Conservation (phyloP, 148 eudicot genomes). For the Euryodendron excelsum region DNA sequence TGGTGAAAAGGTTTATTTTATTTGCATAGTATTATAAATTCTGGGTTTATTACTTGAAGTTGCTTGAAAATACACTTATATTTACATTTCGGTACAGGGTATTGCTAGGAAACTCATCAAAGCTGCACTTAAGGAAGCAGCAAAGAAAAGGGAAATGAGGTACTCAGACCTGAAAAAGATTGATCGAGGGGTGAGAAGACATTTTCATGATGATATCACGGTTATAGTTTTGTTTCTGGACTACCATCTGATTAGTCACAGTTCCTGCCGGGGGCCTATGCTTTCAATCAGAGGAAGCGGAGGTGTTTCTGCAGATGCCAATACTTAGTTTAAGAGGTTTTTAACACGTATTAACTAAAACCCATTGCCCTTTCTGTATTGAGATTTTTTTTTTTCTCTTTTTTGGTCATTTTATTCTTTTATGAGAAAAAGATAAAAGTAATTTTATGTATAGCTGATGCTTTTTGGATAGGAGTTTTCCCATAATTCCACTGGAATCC, state of each 20-base stretch:
- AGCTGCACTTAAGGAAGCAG: slow-evolving; percentile 68
- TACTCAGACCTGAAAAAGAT: slow-evolving; percentile 75
- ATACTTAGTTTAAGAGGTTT: slow-evolving; percentile 12
- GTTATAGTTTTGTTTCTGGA: slow-evolving; percentile 74
- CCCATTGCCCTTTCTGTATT: too few species aligned
- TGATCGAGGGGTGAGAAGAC: slow-evolving; percentile 67
- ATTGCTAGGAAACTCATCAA: slow-evolving; percentile 70
- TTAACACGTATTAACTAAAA: not conserved
- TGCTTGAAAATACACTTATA: not conserved
- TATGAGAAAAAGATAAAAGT: not conserved
- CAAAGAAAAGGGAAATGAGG: slow-evolving; percentile 88
- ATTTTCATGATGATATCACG: slow-evolving; percentile 84
- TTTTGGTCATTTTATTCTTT: not conserved
- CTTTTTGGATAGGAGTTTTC: not conserved
- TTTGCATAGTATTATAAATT: too few species aligned
- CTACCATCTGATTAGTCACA: slow-evolving; percentile 48
- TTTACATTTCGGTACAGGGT: slow-evolving; percentile 40
- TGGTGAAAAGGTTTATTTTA: too few species aligned
- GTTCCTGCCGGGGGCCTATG: slow-evolving; percentile 35
- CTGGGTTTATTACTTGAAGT: not conserved
- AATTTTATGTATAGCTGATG: slow-evolving; percentile 1
- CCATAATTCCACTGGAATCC: not conserved
- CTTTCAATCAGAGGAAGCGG: slow-evolving; percentile 58
- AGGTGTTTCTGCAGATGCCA: slow-evolving; percentile 24
- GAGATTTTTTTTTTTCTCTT: too few species aligned